phyloP scores from a whole-genome alignment of 2,329 filamentous ascomycete genomes.

The Ascocoryne sarcoides region DNA sequence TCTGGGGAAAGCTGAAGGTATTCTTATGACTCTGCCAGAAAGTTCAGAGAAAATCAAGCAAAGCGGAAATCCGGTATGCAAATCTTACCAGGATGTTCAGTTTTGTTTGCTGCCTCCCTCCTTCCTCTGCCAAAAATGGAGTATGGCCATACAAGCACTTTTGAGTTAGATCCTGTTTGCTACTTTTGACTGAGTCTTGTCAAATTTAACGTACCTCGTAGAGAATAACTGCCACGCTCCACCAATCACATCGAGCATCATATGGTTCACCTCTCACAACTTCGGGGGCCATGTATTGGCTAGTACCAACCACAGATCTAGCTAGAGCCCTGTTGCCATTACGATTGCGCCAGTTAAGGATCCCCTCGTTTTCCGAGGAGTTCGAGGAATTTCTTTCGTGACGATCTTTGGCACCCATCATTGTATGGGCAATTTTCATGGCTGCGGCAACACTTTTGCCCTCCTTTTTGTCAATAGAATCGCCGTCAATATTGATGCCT shows the following conservation, averaged over 20 bases:
- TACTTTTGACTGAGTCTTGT: neutral
- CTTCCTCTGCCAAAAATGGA: slow-evolving; percentile 75
- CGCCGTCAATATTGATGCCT: slow-evolving; percentile 64
- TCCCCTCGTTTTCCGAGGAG: slow-evolving; percentile 32
- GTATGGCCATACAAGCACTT: slow-evolving; percentile 84
- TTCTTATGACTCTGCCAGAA: slow-evolving; percentile 59
- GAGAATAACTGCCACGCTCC: slow-evolving; percentile 89
- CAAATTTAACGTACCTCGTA: slow-evolving; percentile 52
- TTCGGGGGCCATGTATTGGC: slow-evolving; percentile 97
- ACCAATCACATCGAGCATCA: slow-evolving; percentile 93
- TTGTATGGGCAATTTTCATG: slow-evolving; percentile 32
- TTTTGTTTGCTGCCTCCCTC: slow-evolving; percentile 69
- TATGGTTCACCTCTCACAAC: slow-evolving; percentile 75
- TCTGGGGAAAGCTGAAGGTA: slow-evolving; percentile 62
- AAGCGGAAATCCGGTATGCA: neutral
- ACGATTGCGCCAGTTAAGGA: slow-evolving; percentile 63
- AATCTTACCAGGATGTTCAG: slow-evolving; percentile 64
- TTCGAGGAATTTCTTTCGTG: slow-evolving; percentile 30
- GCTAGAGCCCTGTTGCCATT: slow-evolving; percentile 64
- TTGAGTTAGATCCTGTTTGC: neutral
- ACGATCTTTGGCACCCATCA: slow-evolving; percentile 32
- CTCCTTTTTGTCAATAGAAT: slow-evolving; percentile 59
- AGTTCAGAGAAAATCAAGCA: neutral
- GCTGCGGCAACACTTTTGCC: slow-evolving; percentile 33
- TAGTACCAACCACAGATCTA: slow-evolving; percentile 84